Evolutionary conservation across 345 rosid genomes (phyloP).

Genomic region (Chamaenerion angustifolium): DNA sequence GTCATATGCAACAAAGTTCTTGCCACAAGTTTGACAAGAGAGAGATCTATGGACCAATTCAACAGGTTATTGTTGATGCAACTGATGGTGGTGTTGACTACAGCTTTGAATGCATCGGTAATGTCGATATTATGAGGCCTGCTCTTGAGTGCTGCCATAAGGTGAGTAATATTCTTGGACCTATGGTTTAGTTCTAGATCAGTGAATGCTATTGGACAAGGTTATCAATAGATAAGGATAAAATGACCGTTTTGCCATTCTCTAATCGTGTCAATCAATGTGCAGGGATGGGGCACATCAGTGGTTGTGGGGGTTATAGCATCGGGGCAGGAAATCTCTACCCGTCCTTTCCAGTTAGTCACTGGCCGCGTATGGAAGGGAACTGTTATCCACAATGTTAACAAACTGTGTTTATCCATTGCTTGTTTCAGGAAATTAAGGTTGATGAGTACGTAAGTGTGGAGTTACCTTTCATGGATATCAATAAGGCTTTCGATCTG

Average conservation of each 20-base stretch:
- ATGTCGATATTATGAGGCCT: too few species aligned
- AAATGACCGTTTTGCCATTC: too few species aligned
- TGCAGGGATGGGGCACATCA: constrained; percentile 96
- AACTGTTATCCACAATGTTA: constrained; percentile 21
- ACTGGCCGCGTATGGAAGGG: constrained; percentile 99
- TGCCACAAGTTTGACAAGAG: too few species aligned
- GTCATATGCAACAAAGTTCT: too few species aligned
- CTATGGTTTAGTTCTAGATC: too few species aligned
- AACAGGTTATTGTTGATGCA: constrained; percentile 44
- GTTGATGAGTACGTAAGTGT: constrained; percentile 66
- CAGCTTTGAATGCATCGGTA: constrained; percentile 93
- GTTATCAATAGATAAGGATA: too few species aligned
- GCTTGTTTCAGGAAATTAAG: constrained; percentile 38
- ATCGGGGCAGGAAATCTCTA: constrained; percentile 93
- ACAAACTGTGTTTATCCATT: too few species aligned
- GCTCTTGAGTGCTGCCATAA: constrained; percentile 98
- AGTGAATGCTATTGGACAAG: too few species aligned
- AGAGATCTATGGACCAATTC: too few species aligned
- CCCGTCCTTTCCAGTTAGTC: constrained; percentile 96
- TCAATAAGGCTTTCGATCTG: too few species aligned
- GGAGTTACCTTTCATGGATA: too few species aligned
- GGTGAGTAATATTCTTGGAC: constrained; percentile 22
- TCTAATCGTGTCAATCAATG: not conserved
- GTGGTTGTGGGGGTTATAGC: constrained; percentile 96
- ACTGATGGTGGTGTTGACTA: constrained; percentile 98